Conservation (phyloP, 2,329 filamentous ascomycete species). For the Penicillium corylophilum region DNA sequence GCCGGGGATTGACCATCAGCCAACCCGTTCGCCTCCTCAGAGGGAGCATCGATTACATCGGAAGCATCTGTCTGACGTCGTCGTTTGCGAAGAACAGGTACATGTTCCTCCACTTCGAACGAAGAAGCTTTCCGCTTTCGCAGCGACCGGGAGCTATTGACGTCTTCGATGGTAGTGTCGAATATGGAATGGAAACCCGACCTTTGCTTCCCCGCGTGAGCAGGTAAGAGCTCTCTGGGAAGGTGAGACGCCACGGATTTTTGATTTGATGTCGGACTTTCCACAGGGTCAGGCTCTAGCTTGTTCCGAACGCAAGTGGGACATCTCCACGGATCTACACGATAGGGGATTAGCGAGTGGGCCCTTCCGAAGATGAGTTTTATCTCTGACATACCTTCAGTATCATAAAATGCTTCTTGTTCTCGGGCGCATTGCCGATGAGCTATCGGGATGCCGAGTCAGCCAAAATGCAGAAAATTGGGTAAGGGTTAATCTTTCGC, state of each 20-base stretch:
- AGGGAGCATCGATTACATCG: constrained; percentile 18
- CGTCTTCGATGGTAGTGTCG: constrained; percentile 68
- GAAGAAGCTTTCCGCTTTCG: constrained; percentile 84
- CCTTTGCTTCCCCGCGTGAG: constrained; percentile 62
- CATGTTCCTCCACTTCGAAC: constrained; percentile 54
- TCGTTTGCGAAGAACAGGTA: constrained; percentile 51
- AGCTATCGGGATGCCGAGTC: constrained; percentile 61
- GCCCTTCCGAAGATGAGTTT: not conserved
- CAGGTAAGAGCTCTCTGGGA: constrained; percentile 69
- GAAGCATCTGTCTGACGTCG: constrained; percentile 34
- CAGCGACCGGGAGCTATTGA: constrained; percentile 74
- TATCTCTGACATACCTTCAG: constrained; percentile 56
- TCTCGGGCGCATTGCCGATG: constrained; percentile 87
- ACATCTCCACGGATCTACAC: constrained; percentile 62
- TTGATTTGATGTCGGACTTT: constrained; percentile 35
- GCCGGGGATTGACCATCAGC: constrained; percentile 34
- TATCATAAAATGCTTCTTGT: constrained; percentile 60
- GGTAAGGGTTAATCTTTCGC: constrained; percentile 31
- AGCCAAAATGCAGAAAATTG: constrained; percentile 26
- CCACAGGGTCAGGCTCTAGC: constrained; percentile 32
- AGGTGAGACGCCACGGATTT: constrained; percentile 65
- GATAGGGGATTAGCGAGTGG: constrained; percentile 43
- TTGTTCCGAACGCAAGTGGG: constrained; percentile 52
- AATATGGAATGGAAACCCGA: constrained; percentile 76
- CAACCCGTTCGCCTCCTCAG: constrained; percentile 19